Percentiles rank a stretch among this genome's conserved stretches.
Conservation (phyloP, 192 early-diverging fungal genomes). For the Podila clonocystis region DNA sequence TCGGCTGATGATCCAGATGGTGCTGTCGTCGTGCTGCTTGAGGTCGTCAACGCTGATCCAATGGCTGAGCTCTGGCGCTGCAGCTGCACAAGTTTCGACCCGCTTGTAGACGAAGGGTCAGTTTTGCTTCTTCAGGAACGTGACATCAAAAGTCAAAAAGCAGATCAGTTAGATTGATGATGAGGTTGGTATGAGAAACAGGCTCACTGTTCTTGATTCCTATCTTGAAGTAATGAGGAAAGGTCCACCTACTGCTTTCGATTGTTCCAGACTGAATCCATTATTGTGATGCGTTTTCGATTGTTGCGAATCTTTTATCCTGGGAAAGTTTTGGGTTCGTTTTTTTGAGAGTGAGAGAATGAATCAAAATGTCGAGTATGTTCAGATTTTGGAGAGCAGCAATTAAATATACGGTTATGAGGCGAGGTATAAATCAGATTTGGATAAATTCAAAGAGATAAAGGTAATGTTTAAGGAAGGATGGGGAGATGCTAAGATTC, state of each 20-base stretch:
- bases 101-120: conserved; percentile 18
- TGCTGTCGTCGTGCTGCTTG: conserved; percentile 1
- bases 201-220: background rate
- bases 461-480: too few relatives aligned
- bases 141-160: background rate
- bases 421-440: too few relatives aligned
- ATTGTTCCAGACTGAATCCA: conserved; percentile 44
- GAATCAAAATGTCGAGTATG: too few relatives aligned
- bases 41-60: conserved; percentile 15
- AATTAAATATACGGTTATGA: too few relatives aligned
- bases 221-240: background rate
- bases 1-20: conserved; percentile 14
- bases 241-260: conserved; percentile 26
- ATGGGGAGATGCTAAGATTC: too few relatives aligned
- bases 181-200: background rate
- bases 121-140: conserved; percentile 2
- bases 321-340: too few relatives aligned
- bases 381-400: too few relatives aligned
- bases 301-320: too few relatives aligned
- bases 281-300: background rate
- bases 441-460: too few relatives aligned
- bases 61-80: conserved; percentile 43
- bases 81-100: conserved; percentile 46
- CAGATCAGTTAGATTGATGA: background rate
- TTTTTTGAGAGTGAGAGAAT: too few relatives aligned